Evolutionary conservation across 176 grass and related monocot genomes (phyloP).

Genomic region (Cymbopogon citratus): DNA sequence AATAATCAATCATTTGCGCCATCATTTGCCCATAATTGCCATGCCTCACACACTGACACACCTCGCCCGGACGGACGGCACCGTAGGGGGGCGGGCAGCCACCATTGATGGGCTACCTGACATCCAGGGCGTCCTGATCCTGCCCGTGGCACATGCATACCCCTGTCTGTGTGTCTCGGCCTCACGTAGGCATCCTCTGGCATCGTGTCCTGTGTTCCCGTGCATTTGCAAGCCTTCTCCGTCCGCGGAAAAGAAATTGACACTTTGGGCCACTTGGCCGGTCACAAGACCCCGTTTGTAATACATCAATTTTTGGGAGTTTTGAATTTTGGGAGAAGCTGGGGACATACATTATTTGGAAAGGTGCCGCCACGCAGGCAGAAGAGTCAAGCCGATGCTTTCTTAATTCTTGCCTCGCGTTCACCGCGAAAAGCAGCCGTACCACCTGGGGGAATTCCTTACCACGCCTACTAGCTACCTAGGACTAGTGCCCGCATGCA

Average conservation of each 20-base stretch:
- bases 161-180: background rate
- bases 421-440: background rate
- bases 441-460: background rate
- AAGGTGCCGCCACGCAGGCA: background rate
- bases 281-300: no score
- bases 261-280: no score
- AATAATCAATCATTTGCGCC: conserved; percentile 29
- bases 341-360: no score
- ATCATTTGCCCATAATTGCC: conserved; percentile 69
- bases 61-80: background rate
- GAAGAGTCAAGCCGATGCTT: background rate
- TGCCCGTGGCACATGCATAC: conserved; percentile 33
- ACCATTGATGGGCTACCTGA: background rate
- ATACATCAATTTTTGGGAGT: no score
- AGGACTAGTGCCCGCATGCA: background rate
- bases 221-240: background rate
- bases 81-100: no score
- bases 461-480: background rate
- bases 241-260: background rate
- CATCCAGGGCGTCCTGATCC: conserved; percentile 17
- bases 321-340: no score
- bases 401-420: background rate
- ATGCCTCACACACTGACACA: background rate
- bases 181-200: background rate
- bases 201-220: background rate